Conservation (phyloP, 176 grass and related monocot species). For the Musa beccarii region DNA sequence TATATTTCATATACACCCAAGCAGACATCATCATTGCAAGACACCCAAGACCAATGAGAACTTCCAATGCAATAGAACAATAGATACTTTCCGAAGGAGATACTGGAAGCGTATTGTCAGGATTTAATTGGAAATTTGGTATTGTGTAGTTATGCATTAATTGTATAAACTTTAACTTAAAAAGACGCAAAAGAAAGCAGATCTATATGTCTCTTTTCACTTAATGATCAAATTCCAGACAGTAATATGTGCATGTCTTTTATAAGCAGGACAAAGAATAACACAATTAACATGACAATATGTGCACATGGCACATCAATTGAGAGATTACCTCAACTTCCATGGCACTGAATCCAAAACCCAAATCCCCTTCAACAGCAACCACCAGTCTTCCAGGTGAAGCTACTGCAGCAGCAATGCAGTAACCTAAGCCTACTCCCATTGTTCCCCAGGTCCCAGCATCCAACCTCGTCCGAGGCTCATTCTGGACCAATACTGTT, state of each 20-base stretch:
- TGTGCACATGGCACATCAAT: not conserved
- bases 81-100: not conserved
- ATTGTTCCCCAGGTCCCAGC: no score
- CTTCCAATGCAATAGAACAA: not conserved
- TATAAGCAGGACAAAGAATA: not conserved
- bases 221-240: not conserved
- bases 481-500: no score
- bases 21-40: no score
- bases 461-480: no score
- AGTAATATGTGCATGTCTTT: not conserved
- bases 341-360: conserved; percentile 95
- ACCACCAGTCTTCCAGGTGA: conserved; percentile 61
- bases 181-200: not conserved
- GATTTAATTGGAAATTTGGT: not conserved
- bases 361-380: conserved; percentile 92
- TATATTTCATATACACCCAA: no score
- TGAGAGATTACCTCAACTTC: conserved; percentile 72
- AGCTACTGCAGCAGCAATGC: conserved; percentile 1
- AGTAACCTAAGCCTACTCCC: no score
- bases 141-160: not conserved
- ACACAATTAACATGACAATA: not conserved
- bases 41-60: no score
- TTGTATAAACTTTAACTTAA: not conserved
- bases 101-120: not conserved
- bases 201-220: not conserved